A percentile compares a stretch with the other conserved stretches of the same genome.
Conservation (phyloP, 73 alveolate genomes). For the Stentor coeruleus region DNA sequence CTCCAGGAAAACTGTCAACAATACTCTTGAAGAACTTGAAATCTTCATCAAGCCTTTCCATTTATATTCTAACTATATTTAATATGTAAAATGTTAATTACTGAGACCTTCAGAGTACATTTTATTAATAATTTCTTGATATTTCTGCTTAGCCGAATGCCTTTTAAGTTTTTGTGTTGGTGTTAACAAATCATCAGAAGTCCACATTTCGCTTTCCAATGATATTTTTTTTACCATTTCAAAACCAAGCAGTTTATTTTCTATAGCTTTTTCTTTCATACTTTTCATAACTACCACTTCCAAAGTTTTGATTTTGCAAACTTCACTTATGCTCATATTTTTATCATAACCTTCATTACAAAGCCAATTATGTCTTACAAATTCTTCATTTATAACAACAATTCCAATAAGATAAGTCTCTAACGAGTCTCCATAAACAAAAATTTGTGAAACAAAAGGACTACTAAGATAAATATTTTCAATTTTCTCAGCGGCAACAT, state of each 20-base stretch:
- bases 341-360: too few relatives aligned
- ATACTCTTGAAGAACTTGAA: too few relatives aligned
- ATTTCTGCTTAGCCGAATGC: too few relatives aligned
- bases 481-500: slow-evolving; percentile 94
- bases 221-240: not conserved
- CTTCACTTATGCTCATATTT: too few relatives aligned
- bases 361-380: slow-evolving; percentile 51
- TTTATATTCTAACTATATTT: too few relatives aligned
- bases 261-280: not conserved
- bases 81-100: too few relatives aligned
- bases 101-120: too few relatives aligned
- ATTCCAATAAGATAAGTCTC: slow-evolving; percentile 65
- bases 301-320: too few relatives aligned
- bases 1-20: too few relatives aligned
- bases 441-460: slow-evolving; percentile 67
- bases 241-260: not conserved
- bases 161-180: not conserved
- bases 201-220: not conserved
- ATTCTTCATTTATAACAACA: slow-evolving; percentile 67
- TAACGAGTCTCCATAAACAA: slow-evolving; percentile 90
- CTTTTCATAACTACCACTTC: not conserved
- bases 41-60: too few relatives aligned
- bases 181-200: not conserved
- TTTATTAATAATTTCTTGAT: too few relatives aligned
- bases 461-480: slow-evolving; percentile 72